A percentile compares a stretch with the other conserved stretches of the same genome.
phyloP scores from a whole-genome alignment of 352 stramenopile species.

The Phytophthora chlamydospora region DNA sequence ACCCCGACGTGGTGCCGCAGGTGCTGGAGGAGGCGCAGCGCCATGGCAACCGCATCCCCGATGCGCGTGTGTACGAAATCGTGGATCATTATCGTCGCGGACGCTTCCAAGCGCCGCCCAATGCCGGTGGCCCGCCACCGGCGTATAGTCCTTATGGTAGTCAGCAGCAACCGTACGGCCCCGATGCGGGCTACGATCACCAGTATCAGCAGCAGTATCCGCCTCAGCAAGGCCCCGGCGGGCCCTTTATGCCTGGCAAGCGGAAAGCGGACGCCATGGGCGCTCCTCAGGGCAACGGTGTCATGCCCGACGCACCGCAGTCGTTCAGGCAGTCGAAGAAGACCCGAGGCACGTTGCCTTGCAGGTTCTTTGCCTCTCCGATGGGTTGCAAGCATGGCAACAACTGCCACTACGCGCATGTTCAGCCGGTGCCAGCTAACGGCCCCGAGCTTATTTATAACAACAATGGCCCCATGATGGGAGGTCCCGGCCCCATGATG shows the following conservation, averaged over 20 bases:
- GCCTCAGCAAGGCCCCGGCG: constrained; percentile 38
- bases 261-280: constrained; percentile 52
- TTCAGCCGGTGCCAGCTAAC: constrained; percentile 41
- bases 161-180: constrained; percentile 43
- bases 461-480: constrained; percentile 44
- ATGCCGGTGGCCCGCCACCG: constrained; percentile 34
- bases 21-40: constrained; percentile 85
- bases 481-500: constrained; percentile 30
- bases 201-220: constrained; percentile 38
- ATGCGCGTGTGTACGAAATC: constrained; percentile 81
- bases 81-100: constrained; percentile 66
- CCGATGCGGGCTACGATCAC: constrained; percentile 31
- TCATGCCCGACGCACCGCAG: constrained; percentile 41
- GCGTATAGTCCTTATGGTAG: constrained; percentile 54
- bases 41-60: constrained; percentile 75
- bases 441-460: constrained; percentile 70
- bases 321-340: constrained; percentile 54
- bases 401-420: constrained; percentile 74
- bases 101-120: constrained; percentile 36
- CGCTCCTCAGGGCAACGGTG: constrained; percentile 31
- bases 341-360: constrained; percentile 52
- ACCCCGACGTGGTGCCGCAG: constrained; percentile 75
- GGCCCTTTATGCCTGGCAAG: constrained; percentile 37
- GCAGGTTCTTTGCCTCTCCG: constrained; percentile 75
- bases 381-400: constrained; percentile 76